A percentile compares a stretch with the other conserved stretches of the same genome.
These are phyloP conservation scores for Trametes hirsuta DNA, from an alignment of 1,284 basidiomycete genomes.

Conservation along the genomic window DNA sequence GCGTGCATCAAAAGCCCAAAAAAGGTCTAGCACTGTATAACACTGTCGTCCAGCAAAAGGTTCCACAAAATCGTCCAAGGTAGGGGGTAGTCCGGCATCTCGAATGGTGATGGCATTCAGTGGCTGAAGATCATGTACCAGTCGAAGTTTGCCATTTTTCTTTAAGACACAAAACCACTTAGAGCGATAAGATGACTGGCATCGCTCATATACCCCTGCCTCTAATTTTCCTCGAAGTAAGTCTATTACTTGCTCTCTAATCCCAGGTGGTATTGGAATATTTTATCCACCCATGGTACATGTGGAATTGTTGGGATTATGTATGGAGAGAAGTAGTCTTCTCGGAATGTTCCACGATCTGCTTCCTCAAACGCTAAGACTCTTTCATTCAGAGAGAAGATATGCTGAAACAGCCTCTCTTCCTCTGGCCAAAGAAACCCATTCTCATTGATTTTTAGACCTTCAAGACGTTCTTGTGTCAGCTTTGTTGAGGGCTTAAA, in stretches of 20 bases:
- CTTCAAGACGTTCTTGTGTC: slow-evolving; percentile 22
- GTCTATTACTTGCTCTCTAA: slow-evolving; percentile 37
- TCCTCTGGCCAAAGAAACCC: no score
- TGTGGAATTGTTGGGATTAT: slow-evolving; percentile 40
- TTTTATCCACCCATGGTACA: slow-evolving; percentile 40
- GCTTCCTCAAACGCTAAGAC: slow-evolving; percentile 37
- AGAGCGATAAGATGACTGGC: slow-evolving; percentile 38
- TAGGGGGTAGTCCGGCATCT: slow-evolving; percentile 14
- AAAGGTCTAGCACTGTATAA: slow-evolving; percentile 18
- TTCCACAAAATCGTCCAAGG: slow-evolving; percentile 16
- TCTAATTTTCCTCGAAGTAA: slow-evolving; percentile 29
- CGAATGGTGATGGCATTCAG: slow-evolving; percentile 28
- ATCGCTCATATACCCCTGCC: slow-evolving; percentile 36
- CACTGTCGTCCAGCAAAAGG: slow-evolving; percentile 16
- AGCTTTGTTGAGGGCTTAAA: slow-evolving; percentile 20
- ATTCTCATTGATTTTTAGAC: slow-evolving; percentile 29
- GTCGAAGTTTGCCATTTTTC: slow-evolving; percentile 32
- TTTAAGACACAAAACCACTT: slow-evolving; percentile 47
- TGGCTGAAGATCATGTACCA: slow-evolving; percentile 35
- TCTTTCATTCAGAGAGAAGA: slow-evolving; percentile 34
- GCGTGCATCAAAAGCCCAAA: slow-evolving; percentile 10
- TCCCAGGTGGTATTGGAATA: slow-evolving; percentile 43
- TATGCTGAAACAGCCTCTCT: slow-evolving; percentile 34
- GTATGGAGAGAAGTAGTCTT: slow-evolving; percentile 41
- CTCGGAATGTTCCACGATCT: slow-evolving; percentile 37